These are phyloP conservation scores for Colletotrichum incanum DNA, from an alignment of 2,329 filamentous ascomycete species.

Conservation along the genomic window DNA sequence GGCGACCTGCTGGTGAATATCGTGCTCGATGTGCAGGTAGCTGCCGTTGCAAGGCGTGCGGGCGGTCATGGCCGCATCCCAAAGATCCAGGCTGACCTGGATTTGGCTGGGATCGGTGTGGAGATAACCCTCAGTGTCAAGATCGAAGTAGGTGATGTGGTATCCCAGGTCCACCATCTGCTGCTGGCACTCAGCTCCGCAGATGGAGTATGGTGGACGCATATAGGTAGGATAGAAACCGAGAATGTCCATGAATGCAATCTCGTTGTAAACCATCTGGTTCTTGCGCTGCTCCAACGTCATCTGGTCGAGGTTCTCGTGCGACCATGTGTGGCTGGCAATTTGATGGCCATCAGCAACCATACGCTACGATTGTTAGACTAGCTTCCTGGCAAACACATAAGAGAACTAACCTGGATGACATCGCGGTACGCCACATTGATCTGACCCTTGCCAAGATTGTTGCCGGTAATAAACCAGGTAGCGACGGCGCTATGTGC, in stretches of 20 bases:
- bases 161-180: conserved; percentile 41
- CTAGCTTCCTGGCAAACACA: rapidly evolving
- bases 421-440: conserved; percentile 51
- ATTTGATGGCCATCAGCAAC: conserved; percentile 63
- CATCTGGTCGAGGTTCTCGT: conserved; percentile 58
- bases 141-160: conserved; percentile 42
- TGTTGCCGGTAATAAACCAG: conserved; percentile 56
- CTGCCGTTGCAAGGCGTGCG: conserved; percentile 49
- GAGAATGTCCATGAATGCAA: conserved; percentile 60
- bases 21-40: conserved; percentile 55
- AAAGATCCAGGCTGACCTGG: conserved; percentile 51
- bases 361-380: conserved; percentile 54
- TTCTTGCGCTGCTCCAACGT: conserved; percentile 51
- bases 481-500: conserved; percentile 52
- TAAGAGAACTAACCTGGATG: conserved; percentile 50
- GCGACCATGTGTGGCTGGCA: conserved; percentile 64
- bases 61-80: conserved; percentile 51
- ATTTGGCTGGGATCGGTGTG: conserved; percentile 44
- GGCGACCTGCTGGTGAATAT: conserved; percentile 61
- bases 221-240: conserved; percentile 65
- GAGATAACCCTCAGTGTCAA: conserved; percentile 51
- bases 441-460: conserved; percentile 54
- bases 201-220: conserved; percentile 48
- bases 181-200: conserved; percentile 44
- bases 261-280: conserved; percentile 63